These are phyloP conservation scores for Jasminum sambac DNA, from an alignment of 257 asterid species.

Conservation along the genomic window DNA sequence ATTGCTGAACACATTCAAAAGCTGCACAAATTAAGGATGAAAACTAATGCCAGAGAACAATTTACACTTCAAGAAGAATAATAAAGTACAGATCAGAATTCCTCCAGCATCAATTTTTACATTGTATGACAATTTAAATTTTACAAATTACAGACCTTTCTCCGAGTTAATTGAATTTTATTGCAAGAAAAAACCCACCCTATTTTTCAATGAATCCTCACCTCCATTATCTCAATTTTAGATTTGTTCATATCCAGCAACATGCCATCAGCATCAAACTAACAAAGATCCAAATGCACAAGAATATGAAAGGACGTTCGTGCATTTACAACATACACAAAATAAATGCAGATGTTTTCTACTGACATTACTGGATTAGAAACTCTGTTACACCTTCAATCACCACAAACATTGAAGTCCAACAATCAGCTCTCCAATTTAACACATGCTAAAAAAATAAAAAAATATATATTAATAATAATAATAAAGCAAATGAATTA, in stretches of 20 bases:
- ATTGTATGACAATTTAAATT: background rate
- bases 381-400: background rate
- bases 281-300: too few relatives aligned
- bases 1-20: too few relatives aligned
- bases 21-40: too few relatives aligned
- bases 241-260: constrained; percentile 14
- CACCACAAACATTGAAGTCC: background rate
- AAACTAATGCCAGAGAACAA: too few relatives aligned
- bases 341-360: background rate
- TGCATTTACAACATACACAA: background rate
- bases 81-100: too few relatives aligned
- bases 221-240: constrained; percentile 14
- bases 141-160: background rate
- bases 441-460: background rate
- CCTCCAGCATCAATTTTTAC: background rate
- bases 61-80: too few relatives aligned
- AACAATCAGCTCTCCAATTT: background rate
- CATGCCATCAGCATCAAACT: constrained; percentile 8
- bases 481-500: too few relatives aligned
- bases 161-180: background rate
- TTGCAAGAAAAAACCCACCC: constrained; percentile 6
- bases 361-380: background rate
- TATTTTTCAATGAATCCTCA: background rate
- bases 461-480: too few relatives aligned
- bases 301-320: too few relatives aligned